A percentile compares a stretch with the other conserved stretches of the same genome.
These are phyloP conservation scores for Macrolepiota dolichaula DNA, from an alignment of 768 basidiomycete species.

Conservation along the genomic window DNA sequence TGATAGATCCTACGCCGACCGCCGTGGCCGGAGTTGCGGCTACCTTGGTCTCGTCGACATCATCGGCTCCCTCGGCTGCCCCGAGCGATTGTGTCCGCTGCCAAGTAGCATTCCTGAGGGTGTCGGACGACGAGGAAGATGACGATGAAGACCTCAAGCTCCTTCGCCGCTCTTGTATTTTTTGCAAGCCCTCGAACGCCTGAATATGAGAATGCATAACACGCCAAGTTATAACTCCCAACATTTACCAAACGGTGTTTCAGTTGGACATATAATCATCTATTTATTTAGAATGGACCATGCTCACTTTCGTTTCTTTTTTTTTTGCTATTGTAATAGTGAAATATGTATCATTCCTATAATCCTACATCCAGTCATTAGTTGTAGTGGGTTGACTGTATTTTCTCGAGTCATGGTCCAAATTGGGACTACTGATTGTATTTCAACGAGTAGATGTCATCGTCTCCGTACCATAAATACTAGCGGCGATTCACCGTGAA, in stretches of 20 bases:
- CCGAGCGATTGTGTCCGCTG: slow-evolving; percentile 3
- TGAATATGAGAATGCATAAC: not conserved
- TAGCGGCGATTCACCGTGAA: not conserved
- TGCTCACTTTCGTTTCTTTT: not conserved
- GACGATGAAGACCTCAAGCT: not conserved
- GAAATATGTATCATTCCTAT: too few species aligned
- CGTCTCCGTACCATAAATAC: not conserved
- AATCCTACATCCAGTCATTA: too few species aligned
- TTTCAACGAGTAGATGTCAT: too few species aligned
- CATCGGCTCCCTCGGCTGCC: not conserved
- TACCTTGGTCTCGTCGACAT: not conserved
- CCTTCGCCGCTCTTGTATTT: slow-evolving; percentile 1
- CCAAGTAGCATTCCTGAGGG: slow-evolving; percentile 1
- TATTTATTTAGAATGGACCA: not conserved
- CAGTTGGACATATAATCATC: not conserved
- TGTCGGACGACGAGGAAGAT: slow-evolving; percentile 1
- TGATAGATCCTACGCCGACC: not conserved
- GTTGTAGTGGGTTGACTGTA: too few species aligned
- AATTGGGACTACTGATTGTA: too few species aligned
- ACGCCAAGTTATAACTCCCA: not conserved
- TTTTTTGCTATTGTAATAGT: too few species aligned
- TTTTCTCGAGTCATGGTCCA: too few species aligned
- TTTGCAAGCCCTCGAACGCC: not conserved
- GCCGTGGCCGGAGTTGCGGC: not conserved
- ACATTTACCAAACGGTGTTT: not conserved